phyloP scores from a whole-genome alignment of 148 eudicot genomes.

The Silene conica region DNA sequence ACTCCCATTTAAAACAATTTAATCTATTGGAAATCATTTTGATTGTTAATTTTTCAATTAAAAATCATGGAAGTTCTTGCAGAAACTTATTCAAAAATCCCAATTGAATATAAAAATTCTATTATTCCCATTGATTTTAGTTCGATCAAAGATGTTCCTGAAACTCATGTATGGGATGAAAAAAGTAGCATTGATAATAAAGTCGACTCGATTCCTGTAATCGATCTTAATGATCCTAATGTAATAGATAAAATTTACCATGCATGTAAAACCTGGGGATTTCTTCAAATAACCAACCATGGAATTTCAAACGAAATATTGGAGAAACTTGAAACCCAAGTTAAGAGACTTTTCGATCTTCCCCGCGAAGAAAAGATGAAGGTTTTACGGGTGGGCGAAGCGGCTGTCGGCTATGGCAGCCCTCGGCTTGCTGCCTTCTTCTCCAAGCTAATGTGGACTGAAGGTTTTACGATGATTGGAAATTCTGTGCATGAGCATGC shows the following conservation, averaged over 20 bases:
- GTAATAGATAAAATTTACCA: constrained; percentile 26
- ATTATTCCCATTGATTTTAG: constrained; percentile 24
- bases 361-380: constrained; percentile 40
- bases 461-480: constrained; percentile 69
- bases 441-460: constrained; percentile 60
- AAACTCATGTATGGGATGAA: constrained; percentile 42
- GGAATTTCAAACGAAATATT: constrained; percentile 35
- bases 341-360: constrained; percentile 40
- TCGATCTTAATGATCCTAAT: constrained; percentile 42
- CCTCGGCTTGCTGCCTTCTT: constrained; percentile 50
- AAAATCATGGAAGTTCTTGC: constrained; percentile 20
- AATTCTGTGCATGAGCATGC: constrained; percentile 48
- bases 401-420: constrained; percentile 52
- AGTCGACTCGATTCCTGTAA: constrained; percentile 22
- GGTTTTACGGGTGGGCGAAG: constrained; percentile 39
- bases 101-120: neutral
- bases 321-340: constrained; percentile 35
- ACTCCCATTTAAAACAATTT: too few relatives aligned
- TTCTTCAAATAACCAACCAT: constrained; percentile 54
- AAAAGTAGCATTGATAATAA: neutral
- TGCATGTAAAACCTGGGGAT: constrained; percentile 57
- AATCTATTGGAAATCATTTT: neutral
- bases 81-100: constrained; percentile 11
- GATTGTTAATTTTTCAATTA: neutral
- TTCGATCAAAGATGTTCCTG: constrained; percentile 35